phyloP scores from a whole-genome alignment of 352 stramenopile species.

The Hyaloperonospora brassicae region DNA sequence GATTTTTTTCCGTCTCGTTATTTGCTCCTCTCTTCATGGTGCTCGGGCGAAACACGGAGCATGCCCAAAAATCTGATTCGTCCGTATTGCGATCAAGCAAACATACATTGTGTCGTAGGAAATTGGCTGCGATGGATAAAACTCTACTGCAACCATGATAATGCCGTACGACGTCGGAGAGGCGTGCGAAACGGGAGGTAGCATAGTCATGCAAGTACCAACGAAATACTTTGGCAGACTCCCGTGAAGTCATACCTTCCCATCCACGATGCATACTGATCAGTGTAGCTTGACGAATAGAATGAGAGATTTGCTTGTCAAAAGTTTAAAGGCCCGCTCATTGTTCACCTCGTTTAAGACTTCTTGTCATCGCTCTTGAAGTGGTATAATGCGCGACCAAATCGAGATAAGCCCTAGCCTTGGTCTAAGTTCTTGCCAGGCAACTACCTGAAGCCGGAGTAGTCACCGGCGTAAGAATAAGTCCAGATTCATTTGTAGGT shows the following conservation, averaged over 20 bases:
- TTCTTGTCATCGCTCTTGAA: neutral
- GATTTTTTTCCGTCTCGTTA: neutral
- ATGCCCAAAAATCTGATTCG: no score
- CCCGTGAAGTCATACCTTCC: neutral
- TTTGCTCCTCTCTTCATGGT: neutral
- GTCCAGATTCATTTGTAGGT: no score
- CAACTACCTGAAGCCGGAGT: conserved; percentile 1
- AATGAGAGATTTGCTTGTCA: neutral
- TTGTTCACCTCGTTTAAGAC: neutral
- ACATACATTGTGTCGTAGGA: neutral
- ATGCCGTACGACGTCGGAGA: neutral
- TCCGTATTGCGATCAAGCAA: neutral
- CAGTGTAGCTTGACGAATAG: neutral
- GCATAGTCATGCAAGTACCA: conserved; percentile 11
- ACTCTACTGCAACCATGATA: conserved; percentile 1
- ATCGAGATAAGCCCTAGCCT: neutral
- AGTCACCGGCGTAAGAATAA: neutral
- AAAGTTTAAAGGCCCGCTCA: neutral
- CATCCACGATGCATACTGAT: neutral
- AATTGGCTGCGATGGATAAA: neutral
- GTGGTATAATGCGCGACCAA: neutral
- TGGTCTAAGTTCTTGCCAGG: conserved; percentile 4
- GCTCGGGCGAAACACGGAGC: neutral
- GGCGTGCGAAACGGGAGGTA: neutral
- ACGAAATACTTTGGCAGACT: conserved; percentile 8